phyloP scores from a whole-genome alignment of 2,329 filamentous ascomycete genomes.

The Aciculosporium take region DNA sequence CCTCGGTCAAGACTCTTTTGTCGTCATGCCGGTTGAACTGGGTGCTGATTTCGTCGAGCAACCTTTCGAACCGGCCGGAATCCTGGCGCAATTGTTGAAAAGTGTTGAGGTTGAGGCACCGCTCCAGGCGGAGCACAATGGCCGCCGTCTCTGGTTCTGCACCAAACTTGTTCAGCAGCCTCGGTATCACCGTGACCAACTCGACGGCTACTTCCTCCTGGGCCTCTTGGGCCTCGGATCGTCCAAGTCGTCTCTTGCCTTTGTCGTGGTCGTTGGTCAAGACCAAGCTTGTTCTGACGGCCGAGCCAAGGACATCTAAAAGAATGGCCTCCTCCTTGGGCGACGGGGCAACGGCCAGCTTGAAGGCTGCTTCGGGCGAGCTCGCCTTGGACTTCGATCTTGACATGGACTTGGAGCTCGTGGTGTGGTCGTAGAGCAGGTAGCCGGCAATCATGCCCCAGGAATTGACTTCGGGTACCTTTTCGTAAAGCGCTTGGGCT shows the following conservation, averaged over 20 bases:
- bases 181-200: conserved; percentile 66
- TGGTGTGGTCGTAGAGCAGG: conserved; percentile 80
- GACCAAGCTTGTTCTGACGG: conserved; percentile 60
- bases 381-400: conserved; percentile 38
- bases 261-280: conserved; percentile 52
- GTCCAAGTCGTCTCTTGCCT: conserved; percentile 41
- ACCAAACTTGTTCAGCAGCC: conserved; percentile 82
- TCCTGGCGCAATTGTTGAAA: conserved; percentile 85
- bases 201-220: conserved; percentile 68
- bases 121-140: conserved; percentile 71
- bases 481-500: conserved; percentile 72
- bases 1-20: conserved; percentile 70
- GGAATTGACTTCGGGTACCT: conserved; percentile 63
- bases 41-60: conserved; percentile 83
- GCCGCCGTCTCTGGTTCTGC: conserved; percentile 78
- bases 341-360: conserved; percentile 56
- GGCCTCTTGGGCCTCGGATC: conserved; percentile 51
- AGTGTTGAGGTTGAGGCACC: conserved; percentile 71
- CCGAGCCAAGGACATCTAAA: conserved; percentile 72
- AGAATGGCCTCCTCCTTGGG: conserved; percentile 71
- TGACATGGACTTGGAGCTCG: conserved; percentile 37
- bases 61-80: conserved; percentile 59
- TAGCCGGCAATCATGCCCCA: conserved; percentile 88
- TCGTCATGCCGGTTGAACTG: conserved; percentile 92
- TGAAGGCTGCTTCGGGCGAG: conserved; percentile 45